Conservation (phyloP, 805 yeast species). For the Candida saitoana region DNA sequence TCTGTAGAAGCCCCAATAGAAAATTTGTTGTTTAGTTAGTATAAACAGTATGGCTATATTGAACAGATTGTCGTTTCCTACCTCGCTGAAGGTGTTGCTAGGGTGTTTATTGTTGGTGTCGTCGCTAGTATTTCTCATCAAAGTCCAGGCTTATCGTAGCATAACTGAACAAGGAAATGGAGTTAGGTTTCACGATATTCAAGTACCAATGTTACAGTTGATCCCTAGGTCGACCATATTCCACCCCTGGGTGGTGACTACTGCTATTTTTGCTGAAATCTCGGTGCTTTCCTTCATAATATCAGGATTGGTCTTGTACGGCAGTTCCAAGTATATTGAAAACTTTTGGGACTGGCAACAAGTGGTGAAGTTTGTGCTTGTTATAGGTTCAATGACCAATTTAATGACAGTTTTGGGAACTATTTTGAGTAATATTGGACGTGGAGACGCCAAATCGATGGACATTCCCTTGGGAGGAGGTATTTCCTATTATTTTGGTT, state of each 20-base stretch:
- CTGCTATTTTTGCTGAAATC: constrained; percentile 64
- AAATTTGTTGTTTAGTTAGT: too few species aligned
- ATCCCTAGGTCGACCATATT: constrained; percentile 53
- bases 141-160: constrained; percentile 28
- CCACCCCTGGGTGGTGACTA: constrained; percentile 62
- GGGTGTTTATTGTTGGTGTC: constrained; percentile 39
- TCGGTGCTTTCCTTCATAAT: constrained; percentile 43
- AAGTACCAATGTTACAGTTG: constrained; percentile 58
- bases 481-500: constrained; percentile 48
- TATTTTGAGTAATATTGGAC: constrained; percentile 31
- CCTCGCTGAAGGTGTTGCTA: constrained; percentile 45
- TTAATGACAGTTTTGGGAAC: constrained; percentile 44
- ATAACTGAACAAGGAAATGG: constrained; percentile 12
- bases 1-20: too few species aligned
- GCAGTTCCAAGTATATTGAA: constrained; percentile 46
- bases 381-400: constrained; percentile 58
- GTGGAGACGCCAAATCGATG: constrained; percentile 35
- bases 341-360: constrained; percentile 49
- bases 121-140: constrained; percentile 36
- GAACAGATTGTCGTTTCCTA: constrained; percentile 28
- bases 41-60: constrained; percentile 10
- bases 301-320: constrained; percentile 32
- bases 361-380: constrained; percentile 45
- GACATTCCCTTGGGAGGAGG: constrained; percentile 51
- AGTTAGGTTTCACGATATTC: constrained; percentile 33